These are phyloP conservation scores for Phytopythium aichiense DNA, from an alignment of 352 stramenopile genomes.

Conservation along the genomic window DNA sequence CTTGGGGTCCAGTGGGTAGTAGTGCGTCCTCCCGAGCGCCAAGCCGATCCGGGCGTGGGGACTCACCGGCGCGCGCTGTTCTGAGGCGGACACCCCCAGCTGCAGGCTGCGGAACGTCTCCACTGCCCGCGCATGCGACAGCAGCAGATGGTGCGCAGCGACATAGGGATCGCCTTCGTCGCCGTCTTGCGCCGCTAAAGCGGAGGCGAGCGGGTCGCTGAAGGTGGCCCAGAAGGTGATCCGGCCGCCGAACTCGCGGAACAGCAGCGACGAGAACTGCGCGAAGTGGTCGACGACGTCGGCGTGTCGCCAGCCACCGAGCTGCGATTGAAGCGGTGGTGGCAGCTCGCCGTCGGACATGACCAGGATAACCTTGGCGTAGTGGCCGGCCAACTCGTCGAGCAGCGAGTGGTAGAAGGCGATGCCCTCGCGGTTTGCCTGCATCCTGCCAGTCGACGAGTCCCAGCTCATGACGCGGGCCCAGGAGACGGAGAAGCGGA, in stretches of 20 bases:
- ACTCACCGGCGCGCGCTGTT: not conserved
- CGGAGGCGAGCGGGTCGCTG: constrained; percentile 76
- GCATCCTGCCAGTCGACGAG: constrained; percentile 24
- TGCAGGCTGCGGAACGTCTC: constrained; percentile 39
- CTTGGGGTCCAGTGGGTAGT: constrained; percentile 53
- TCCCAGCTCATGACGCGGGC: constrained; percentile 82
- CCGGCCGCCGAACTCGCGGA: constrained; percentile 80
- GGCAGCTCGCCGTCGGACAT: constrained; percentile 58
- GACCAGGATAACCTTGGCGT: constrained; percentile 49
- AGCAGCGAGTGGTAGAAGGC: constrained; percentile 89
- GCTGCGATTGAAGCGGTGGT: constrained; percentile 59
- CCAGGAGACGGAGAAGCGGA: constrained; percentile 91
- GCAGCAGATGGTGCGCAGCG: constrained; percentile 67
- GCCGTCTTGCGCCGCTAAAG: not conserved
- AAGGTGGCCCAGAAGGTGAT: constrained; percentile 91
- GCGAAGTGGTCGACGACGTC: constrained; percentile 47
- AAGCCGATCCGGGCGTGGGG: constrained; percentile 67
- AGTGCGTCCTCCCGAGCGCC: constrained; percentile 57
- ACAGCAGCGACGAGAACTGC: constrained; percentile 83
- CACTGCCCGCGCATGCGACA: constrained; percentile 73
- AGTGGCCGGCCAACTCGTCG: constrained; percentile 53
- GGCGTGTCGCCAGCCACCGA: constrained; percentile 45
- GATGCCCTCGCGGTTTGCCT: constrained; percentile 78
- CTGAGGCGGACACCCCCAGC: constrained; percentile 11
- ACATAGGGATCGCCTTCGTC: constrained; percentile 4